Evolutionary conservation across 257 asterid species (phyloP).

Genomic region (Mitragyna speciosa): DNA sequence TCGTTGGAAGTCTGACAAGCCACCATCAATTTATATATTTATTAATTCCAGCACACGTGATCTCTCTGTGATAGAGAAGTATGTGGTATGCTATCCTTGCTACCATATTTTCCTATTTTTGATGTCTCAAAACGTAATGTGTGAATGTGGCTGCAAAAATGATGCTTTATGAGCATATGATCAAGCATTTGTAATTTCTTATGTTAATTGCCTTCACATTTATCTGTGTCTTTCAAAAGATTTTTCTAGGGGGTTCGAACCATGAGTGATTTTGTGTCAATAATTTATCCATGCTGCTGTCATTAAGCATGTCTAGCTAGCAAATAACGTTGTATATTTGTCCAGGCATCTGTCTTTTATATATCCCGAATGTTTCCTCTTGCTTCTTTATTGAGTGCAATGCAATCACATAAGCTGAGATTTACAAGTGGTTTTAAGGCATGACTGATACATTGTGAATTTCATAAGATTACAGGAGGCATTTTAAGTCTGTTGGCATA

Average conservation of each 20-base stretch:
- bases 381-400: not conserved
- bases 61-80: conserved; percentile 78
- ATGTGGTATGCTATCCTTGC: conserved; percentile 64
- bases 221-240: not conserved
- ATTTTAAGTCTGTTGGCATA: not conserved
- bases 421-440: not conserved
- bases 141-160: not conserved
- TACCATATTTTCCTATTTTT: conserved; percentile 9
- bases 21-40: conserved; percentile 81
- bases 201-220: not conserved
- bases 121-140: not conserved
- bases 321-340: not conserved
- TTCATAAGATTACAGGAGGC: not conserved
- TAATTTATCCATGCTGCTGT: not conserved
- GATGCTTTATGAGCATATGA: not conserved
- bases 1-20: conserved; percentile 83
- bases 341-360: not conserved
- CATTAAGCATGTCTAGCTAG: not conserved
- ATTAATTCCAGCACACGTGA: conserved; percentile 87
- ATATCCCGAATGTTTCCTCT: not conserved
- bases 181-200: not conserved
- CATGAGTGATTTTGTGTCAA: not conserved
- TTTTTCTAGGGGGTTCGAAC: not conserved
- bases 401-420: not conserved
- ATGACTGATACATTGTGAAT: not conserved